These are phyloP conservation scores for Clitopilus hobsonii DNA, from an alignment of 768 basidiomycete genomes.

Conservation along the genomic window DNA sequence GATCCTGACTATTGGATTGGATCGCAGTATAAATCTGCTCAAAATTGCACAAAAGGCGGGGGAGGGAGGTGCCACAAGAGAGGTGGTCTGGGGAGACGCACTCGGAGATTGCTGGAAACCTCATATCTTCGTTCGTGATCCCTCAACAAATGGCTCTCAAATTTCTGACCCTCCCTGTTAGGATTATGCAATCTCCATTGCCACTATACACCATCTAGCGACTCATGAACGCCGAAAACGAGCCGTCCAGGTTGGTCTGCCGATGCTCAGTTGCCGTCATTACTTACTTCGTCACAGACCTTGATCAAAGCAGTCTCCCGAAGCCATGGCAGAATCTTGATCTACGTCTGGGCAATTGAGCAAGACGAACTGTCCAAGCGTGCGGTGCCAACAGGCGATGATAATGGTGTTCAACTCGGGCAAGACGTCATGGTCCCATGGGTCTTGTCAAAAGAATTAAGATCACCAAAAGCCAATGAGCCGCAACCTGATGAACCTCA, in stretches of 20 bases:
- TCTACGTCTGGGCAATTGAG: conserved; percentile 97
- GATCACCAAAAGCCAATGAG: conserved; percentile 12
- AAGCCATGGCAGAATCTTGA: conserved; percentile 69
- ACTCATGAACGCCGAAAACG: conserved; percentile 66
- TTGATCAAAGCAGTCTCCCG: conserved; percentile 64
- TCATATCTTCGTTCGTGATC: conserved; percentile 66
- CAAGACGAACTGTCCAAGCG: conserved; percentile 86
- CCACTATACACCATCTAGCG: conserved; percentile 94
- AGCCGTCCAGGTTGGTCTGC: conserved; percentile 64
- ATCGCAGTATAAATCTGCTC: conserved; percentile 78
- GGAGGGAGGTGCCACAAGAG: conserved; percentile 37
- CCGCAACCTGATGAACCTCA: conserved; percentile 23
- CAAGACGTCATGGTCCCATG: conserved; percentile 91
- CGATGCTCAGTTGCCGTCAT: not conserved
- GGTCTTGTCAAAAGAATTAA: conserved; percentile 48
- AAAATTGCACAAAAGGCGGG: conserved; percentile 68
- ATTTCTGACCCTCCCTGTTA: conserved; percentile 22
- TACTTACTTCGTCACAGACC: conserved; percentile 32
- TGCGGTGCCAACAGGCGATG: conserved; percentile 37
- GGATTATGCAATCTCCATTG: conserved; percentile 97
- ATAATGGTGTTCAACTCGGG: conserved; percentile 28
- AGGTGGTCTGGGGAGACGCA: conserved; percentile 81
- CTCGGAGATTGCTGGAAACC: conserved; percentile 68
- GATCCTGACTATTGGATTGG: conserved; percentile 77
- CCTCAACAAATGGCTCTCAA: not conserved